A percentile compares a stretch with the other conserved stretches of the same genome.
Conservation (phyloP, 148 eudicot species). For the Selenicereus undatus region DNA sequence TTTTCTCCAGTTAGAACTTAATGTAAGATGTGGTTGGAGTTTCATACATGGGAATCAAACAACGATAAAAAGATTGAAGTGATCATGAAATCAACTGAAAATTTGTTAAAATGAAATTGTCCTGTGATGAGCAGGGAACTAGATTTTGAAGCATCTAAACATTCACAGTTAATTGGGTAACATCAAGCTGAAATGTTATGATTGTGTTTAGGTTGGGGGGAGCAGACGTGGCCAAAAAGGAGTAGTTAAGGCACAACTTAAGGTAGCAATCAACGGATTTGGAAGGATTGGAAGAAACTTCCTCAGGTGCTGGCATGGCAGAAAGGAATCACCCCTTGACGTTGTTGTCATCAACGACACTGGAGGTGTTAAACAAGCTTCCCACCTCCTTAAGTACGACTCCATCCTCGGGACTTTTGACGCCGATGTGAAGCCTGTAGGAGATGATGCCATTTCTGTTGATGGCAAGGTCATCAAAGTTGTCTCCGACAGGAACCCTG, state of each 20-base stretch:
- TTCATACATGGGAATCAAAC: neutral
- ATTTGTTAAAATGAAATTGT: too few species aligned
- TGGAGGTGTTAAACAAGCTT: conserved; percentile 96
- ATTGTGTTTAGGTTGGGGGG: conserved; percentile 33
- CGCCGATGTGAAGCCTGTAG: conserved; percentile 87
- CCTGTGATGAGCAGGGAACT: too few species aligned
- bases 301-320: conserved; percentile 97
- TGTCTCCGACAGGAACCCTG: conserved; percentile 81
- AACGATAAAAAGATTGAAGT: too few species aligned
- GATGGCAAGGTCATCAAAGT: conserved; percentile 92
- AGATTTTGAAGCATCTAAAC: neutral
- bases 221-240: conserved; percentile 33
- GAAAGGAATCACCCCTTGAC: conserved; percentile 88
- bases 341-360: conserved; percentile 89
- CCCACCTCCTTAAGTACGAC: conserved; percentile 97
- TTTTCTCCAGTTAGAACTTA: neutral
- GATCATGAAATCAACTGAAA: too few species aligned
- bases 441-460: conserved; percentile 71
- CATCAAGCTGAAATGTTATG: neutral
- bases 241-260: conserved; percentile 77
- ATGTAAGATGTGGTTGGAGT: too few species aligned
- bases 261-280: conserved; percentile 96
- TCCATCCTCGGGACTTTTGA: conserved; percentile 96
- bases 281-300: conserved; percentile 98
- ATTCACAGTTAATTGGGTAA: neutral